A percentile compares a stretch with the other conserved stretches of the same genome.
These are phyloP conservation scores for Penicillium polonicum DNA, from an alignment of 2,329 filamentous ascomycete genomes.

Conservation along the genomic window DNA sequence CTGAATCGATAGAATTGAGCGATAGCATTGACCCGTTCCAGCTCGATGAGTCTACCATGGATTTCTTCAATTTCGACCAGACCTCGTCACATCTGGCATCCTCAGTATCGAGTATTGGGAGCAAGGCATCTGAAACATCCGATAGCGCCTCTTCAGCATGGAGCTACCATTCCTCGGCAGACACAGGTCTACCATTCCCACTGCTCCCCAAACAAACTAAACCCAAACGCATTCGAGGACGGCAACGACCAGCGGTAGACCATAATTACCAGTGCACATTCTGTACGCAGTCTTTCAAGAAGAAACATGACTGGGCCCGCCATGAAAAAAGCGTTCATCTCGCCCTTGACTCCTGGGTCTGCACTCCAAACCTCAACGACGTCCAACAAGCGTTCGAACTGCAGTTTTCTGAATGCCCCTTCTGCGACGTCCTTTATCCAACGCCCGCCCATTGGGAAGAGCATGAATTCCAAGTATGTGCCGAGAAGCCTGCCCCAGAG, in stretches of 20 bases:
- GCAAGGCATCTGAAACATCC: conserved; percentile 31
- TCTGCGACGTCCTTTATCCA: conserved; percentile 49
- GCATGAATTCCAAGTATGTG: conserved; percentile 55
- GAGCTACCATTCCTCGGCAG: conserved; percentile 33
- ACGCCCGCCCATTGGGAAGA: conserved; percentile 49
- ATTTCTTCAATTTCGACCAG: conserved; percentile 31
- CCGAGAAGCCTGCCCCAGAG: conserved; percentile 49
- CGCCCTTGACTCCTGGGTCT: conserved; percentile 46
- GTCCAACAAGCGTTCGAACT: conserved; percentile 12
- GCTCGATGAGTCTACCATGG: conserved; percentile 15
- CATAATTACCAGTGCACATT: conserved; percentile 49
- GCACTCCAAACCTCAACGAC: conserved; percentile 24
- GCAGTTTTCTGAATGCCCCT: conserved; percentile 42
- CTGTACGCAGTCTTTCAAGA: conserved; percentile 49
- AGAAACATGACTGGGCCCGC: conserved; percentile 52
- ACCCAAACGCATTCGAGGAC: conserved; percentile 8
- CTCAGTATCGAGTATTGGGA: conserved; percentile 33
- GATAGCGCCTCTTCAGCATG: conserved; percentile 35
- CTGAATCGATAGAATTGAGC: neutral
- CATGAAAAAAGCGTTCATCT: conserved; percentile 54
- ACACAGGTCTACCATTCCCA: conserved; percentile 22
- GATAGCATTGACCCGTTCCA: conserved; percentile 14
- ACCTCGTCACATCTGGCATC: conserved; percentile 31
- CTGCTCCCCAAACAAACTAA: conserved; percentile 16
- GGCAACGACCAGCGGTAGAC: conserved; percentile 2